These are phyloP conservation scores for Ustilago cynodontis DNA, from an alignment of 1,284 basidiomycete genomes.

Conservation along the genomic window DNA sequence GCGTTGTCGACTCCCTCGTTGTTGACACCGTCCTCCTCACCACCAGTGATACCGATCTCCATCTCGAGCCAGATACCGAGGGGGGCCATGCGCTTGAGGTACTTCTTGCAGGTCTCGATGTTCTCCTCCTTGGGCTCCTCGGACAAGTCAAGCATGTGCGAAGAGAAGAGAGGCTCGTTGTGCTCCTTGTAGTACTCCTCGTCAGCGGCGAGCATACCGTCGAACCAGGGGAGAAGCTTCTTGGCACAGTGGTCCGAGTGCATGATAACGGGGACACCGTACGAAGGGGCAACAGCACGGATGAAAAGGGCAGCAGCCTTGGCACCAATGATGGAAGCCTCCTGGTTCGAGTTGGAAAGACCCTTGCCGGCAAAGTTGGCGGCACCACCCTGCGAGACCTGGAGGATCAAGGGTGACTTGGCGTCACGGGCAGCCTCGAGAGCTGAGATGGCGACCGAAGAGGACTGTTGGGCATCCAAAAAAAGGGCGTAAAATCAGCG, in stretches of 20 bases:
- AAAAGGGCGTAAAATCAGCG: background rate
- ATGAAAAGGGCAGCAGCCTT: slow-evolving; percentile 93
- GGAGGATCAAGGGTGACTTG: slow-evolving; percentile 97
- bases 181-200: slow-evolving; percentile 91
- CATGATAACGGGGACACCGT: slow-evolving; percentile 83
- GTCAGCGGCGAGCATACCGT: slow-evolving; percentile 97
- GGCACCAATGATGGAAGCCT: slow-evolving; percentile 94
- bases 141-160: slow-evolving; percentile 99
- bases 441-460: slow-evolving; percentile 66
- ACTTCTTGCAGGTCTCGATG: slow-evolving; percentile 91
- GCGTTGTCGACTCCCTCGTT: slow-evolving; percentile 87
- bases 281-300: slow-evolving; percentile 79
- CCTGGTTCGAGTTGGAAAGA: slow-evolving; percentile 92
- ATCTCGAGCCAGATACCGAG: slow-evolving; percentile 97
- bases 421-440: slow-evolving; percentile 75
- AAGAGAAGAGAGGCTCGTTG: slow-evolving; percentile 93
- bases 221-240: slow-evolving; percentile 99
- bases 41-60: slow-evolving; percentile 99
- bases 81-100: slow-evolving; percentile 92
- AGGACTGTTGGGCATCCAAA: slow-evolving; percentile 38
- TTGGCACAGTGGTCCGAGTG: slow-evolving; percentile 99
- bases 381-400: slow-evolving; percentile 95
- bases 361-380: slow-evolving; percentile 99
- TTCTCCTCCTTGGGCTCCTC: slow-evolving; percentile 98
- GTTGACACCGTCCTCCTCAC: slow-evolving; percentile 95